Evolutionary conservation across 139 green algal genomes (phyloP).

Genomic region (Chlamydomonas urium): DNA sequence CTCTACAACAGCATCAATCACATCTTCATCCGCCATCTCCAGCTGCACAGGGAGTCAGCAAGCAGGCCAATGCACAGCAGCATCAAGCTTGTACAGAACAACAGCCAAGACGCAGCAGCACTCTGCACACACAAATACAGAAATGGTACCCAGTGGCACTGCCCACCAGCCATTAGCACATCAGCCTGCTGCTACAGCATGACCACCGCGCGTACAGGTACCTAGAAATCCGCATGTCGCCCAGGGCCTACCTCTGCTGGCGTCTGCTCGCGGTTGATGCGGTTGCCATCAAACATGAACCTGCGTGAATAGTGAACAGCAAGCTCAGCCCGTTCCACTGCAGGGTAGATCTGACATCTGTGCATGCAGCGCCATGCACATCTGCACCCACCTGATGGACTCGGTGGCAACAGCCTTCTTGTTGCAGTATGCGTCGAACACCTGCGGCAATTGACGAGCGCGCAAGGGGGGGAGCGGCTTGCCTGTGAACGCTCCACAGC

Average conservation of each 20-base stretch:
- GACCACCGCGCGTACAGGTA: too few species aligned
- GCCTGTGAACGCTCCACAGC: neutral
- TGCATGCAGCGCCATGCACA: too few species aligned
- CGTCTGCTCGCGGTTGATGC: constrained; percentile 1
- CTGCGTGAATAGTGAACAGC: too few species aligned
- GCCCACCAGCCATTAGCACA: too few species aligned
- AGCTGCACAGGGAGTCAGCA: neutral
- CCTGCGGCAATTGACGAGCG: too few species aligned
- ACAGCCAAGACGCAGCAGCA: neutral
- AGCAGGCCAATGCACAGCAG: neutral
- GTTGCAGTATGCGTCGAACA: constrained; percentile 13
- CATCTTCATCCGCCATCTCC: constrained; percentile 11
- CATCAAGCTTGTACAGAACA: neutral
- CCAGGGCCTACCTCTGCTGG: neutral
- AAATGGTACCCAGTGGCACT: too few species aligned
- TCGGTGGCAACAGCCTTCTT: constrained; percentile 10
- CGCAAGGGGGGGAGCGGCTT: too few species aligned
- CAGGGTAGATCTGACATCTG: too few species aligned
- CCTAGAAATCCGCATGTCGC: too few species aligned
- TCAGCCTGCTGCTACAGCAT: too few species aligned
- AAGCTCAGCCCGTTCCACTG: too few species aligned
- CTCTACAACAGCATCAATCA: constrained; percentile 14
- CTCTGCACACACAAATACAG: too few species aligned
- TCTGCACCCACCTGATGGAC: neutral
- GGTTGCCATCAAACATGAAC: constrained; percentile 14